These are phyloP conservation scores for Leccinum broughii DNA, from an alignment of 768 basidiomycete genomes.

Conservation along the genomic window DNA sequence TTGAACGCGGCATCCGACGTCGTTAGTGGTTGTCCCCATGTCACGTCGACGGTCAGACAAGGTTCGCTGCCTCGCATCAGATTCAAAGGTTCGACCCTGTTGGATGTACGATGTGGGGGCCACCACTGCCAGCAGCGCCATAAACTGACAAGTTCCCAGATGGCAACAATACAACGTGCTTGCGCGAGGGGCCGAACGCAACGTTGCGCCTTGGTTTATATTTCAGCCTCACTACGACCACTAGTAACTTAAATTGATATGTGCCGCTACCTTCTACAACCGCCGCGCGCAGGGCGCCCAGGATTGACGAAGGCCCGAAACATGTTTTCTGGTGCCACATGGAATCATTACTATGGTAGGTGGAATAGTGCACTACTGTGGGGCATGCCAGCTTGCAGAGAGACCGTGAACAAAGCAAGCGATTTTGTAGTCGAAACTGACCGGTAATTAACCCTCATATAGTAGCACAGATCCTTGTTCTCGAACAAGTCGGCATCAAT, in stretches of 20 bases:
- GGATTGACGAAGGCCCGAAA: too few species aligned
- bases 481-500: not conserved
- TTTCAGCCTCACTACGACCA: too few species aligned
- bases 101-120: not conserved
- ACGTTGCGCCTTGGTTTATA: too few species aligned
- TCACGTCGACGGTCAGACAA: not conserved
- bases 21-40: not conserved
- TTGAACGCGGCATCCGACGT: not conserved
- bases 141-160: not conserved
- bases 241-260: too few species aligned
- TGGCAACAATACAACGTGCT: not conserved
- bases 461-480: not conserved
- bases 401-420: not conserved
- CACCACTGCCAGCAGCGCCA: not conserved
- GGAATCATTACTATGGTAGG: not conserved
- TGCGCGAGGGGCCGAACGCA: not conserved
- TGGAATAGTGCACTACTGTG: not conserved
- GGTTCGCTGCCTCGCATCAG: not conserved
- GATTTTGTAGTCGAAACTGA: slow-evolving; percentile 1
- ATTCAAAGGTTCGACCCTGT: not conserved
- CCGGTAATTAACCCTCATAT: not conserved
- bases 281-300: too few species aligned
- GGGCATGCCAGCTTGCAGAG: not conserved
- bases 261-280: too few species aligned
- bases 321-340: too few species aligned